A percentile compares a stretch with the other conserved stretches of the same genome.
These are phyloP conservation scores for Discostella stelligera DNA, from an alignment of 352 stramenopile genomes.

Conservation along the genomic window DNA sequence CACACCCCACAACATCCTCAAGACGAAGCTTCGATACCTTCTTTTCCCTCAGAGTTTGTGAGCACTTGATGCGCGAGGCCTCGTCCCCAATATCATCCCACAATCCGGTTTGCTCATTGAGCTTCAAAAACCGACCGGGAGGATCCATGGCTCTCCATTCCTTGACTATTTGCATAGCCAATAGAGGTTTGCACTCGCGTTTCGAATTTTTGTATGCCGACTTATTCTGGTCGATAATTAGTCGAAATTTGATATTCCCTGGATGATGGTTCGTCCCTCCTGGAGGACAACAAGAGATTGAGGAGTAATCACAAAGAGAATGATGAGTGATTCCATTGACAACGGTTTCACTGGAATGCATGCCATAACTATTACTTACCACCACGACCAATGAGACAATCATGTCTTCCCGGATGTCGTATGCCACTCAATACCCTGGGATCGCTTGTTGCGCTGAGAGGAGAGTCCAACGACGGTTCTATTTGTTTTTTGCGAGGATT, in stretches of 20 bases:
- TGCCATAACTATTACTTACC: conserved; percentile 2
- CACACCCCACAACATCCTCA: neutral
- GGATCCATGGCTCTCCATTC: conserved; percentile 54
- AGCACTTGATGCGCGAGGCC: conserved; percentile 31
- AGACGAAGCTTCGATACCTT: conserved; percentile 11
- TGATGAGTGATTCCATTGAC: too few relatives aligned
- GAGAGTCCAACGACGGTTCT: neutral
- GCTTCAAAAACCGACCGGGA: conserved; percentile 70
- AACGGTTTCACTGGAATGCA: neutral
- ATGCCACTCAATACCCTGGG: conserved; percentile 4
- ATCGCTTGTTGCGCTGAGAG: neutral
- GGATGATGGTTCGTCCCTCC: conserved; percentile 83
- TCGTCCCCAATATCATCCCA: conserved; percentile 80
- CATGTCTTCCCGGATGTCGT: conserved; percentile 8
- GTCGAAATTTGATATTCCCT: conserved; percentile 85
- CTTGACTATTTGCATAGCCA: conserved; percentile 60
- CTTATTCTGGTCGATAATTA: conserved; percentile 88
- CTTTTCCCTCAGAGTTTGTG: conserved; percentile 18
- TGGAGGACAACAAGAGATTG: neutral
- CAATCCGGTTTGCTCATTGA: conserved; percentile 63
- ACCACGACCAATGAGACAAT: conserved; percentile 35
- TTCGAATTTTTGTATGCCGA: conserved; percentile 60
- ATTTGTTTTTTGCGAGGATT: neutral
- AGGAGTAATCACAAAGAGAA: neutral
- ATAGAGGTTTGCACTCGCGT: conserved; percentile 55